Percentiles rank a stretch among this genome's conserved stretches.
Evolutionary conservation across 2,329 filamentous ascomycete genomes (phyloP).

Genomic region (Scedosporium boydii): DNA sequence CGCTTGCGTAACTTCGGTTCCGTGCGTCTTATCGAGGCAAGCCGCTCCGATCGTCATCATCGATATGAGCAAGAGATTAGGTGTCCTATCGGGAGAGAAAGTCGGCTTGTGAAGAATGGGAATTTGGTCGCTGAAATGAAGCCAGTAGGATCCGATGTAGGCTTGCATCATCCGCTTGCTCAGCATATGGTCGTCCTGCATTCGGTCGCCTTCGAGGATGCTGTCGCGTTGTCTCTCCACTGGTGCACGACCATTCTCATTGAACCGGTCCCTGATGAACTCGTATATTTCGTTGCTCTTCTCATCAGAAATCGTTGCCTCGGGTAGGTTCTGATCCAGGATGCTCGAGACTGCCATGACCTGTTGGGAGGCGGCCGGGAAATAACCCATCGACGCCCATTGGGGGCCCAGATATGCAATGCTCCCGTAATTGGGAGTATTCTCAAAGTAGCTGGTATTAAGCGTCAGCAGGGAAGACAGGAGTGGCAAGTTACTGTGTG

Average conservation of each 20-base stretch:
- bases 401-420: conserved; percentile 40
- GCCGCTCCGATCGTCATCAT: conserved; percentile 91
- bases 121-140: conserved; percentile 86
- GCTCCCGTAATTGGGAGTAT: conserved; percentile 34
- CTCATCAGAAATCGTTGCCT: conserved; percentile 74
- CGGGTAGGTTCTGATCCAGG: conserved; percentile 68
- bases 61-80: conserved; percentile 72
- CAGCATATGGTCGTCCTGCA: conserved; percentile 54
- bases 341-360: conserved; percentile 86
- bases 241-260: conserved; percentile 67
- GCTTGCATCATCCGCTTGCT: conserved; percentile 93
- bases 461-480: conserved; percentile 8
- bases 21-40: conserved; percentile 75
- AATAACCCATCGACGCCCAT: conserved; percentile 40
- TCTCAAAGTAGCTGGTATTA: conserved; percentile 40
- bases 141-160: conserved; percentile 90
- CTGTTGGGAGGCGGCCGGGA: conserved; percentile 57
- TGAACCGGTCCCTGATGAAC: conserved; percentile 71
- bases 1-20: conserved; percentile 60
- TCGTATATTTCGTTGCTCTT: conserved; percentile 79
- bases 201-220: conserved; percentile 69
- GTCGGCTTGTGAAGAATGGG: conserved; percentile 93
- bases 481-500: conserved; percentile 11
- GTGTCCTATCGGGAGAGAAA: conserved; percentile 79
- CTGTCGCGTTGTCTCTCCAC: conserved; percentile 66